Base-by-base conservation (phyloP, 306 rosid genomes). In the Vigna angularis region DNA sequence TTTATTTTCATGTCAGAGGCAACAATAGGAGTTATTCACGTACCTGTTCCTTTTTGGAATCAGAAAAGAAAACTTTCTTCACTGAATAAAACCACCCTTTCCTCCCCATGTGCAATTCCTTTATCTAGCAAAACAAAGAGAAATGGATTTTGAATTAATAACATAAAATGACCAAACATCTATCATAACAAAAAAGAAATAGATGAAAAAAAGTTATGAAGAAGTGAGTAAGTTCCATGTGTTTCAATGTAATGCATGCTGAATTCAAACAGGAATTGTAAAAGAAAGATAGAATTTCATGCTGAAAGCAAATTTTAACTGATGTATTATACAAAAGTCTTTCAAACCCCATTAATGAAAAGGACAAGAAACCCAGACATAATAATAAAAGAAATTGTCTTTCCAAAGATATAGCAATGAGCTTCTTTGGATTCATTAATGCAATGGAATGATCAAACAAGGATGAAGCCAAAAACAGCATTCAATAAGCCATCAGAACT, bases 71-170 rank as follows among this genome's bases (percentile, higher is more conserved):
- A 87, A 89, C 87, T 80, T 76, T 93, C 96, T 83, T 96, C 83
- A 96, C 87, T 12, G 90, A 81, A 84, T 94, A 85, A 85, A 96
- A 91, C 91, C 98, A 96, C 77, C 98, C 97, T 87, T 80, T 93
- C 91, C 87, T 93, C 88, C 97, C 99, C 99, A 96, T 95, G 53
- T 86, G 67, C 78, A 75, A 56, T 12, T 73, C 76, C 67, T 74
- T 88, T 88, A 77, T 75, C 82, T 9, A 13, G 30, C 17, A 0
- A 74, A 32, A 51, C 56, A 61, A 24, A n/a, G 63, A 4, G 49
- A 44, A 10, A 12, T 45, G 3, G 50, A 45, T 45, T 44, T 26
- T 58, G 32, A 73, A 45, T 73, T 52, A 14, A 7, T 79, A 44
- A 73, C 48, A 70, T 66, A 40, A 64, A 66, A 79, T 38, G 45